phyloP scores from a whole-genome alignment of 1,284 basidiomycete species.

The Somion occarium region DNA sequence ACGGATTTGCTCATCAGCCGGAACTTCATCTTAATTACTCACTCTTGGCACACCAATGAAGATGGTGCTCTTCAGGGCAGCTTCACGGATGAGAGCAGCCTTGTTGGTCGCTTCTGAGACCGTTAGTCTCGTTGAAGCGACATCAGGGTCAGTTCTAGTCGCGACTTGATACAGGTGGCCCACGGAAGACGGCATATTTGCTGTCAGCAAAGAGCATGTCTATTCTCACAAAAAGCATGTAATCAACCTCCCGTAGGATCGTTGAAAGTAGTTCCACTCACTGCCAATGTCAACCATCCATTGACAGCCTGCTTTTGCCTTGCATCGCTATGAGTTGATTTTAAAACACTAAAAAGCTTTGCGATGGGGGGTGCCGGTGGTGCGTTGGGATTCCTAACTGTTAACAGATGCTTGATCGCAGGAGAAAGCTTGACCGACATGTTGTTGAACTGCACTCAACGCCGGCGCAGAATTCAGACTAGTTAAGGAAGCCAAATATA shows the following conservation, averaged over 20 bases:
- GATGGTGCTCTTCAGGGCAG: conserved; percentile 89
- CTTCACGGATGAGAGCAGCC: conserved; percentile 88
- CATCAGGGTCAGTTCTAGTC: conserved; percentile 45
- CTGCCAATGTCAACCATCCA: conserved; percentile 82
- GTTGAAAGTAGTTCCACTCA: conserved; percentile 36
- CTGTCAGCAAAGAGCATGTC: conserved; percentile 81
- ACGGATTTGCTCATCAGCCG: conserved; percentile 4
- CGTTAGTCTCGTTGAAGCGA: conserved; percentile 37
- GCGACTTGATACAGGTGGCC: conserved; percentile 78
- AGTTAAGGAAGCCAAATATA: too few relatives aligned
- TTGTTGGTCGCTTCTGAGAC: conserved; percentile 55
- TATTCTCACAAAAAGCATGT: conserved; percentile 22
- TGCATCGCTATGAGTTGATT: conserved; percentile 59
- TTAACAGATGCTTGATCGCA: conserved; percentile 68
- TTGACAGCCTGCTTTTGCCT: conserved; percentile 60
- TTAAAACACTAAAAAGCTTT: conserved; percentile 53
- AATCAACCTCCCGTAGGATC: background rate
- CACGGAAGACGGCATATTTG: conserved; percentile 77
- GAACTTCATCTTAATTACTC: conserved; percentile 23
- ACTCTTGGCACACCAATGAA: conserved; percentile 91
- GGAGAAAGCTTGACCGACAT: conserved; percentile 41
- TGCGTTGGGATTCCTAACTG: conserved; percentile 61
- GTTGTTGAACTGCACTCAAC: too few relatives aligned
- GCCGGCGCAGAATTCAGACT: too few relatives aligned
- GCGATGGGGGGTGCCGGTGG: conserved; percentile 53